Percentiles rank a stretch among this genome's conserved stretches.
Conservation (phyloP, 148 eudicot genomes). For the Talinum fruticosum region DNA sequence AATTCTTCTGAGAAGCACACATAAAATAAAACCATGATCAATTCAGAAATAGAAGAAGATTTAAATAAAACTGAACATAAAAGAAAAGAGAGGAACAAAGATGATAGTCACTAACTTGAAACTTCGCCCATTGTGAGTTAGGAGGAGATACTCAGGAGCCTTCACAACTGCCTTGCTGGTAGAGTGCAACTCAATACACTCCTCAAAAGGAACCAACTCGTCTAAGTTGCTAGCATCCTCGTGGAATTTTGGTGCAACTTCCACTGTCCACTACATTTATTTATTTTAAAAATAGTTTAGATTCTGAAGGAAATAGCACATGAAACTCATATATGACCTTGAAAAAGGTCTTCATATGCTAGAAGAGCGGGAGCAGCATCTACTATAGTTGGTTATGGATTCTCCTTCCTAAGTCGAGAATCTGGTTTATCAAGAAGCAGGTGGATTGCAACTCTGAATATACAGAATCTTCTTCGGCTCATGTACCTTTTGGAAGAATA, state of each 20-base stretch:
- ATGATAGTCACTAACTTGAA: constrained; percentile 69
- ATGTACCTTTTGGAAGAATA: background rate
- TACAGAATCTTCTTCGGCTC: constrained; percentile 5
- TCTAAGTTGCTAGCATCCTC: constrained; percentile 90
- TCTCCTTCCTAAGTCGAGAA: background rate
- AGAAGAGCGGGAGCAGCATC: background rate
- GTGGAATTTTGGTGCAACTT: constrained; percentile 84
- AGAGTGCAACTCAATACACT: constrained; percentile 74
- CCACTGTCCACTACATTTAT: constrained; percentile 78
- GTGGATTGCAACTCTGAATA: background rate
- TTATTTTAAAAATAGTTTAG: background rate
- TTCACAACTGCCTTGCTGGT: constrained; percentile 59
- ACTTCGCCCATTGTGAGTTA: constrained; percentile 90
- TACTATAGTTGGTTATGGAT: background rate
- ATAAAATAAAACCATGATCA: background rate
- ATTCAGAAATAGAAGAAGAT: background rate
- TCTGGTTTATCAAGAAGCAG: background rate
- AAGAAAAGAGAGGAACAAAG: constrained; percentile 12
- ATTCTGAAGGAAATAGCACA: background rate
- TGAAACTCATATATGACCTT: background rate
- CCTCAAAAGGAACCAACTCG: constrained; percentile 91
- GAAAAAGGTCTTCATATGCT: background rate
- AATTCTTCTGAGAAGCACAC: background rate
- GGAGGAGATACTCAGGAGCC: constrained; percentile 88
- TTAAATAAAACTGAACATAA: background rate